A percentile compares a stretch with the other conserved stretches of the same genome.
Conservation (phyloP, 2,329 filamentous ascomycete genomes). For the Aureobasidium sp. region DNA sequence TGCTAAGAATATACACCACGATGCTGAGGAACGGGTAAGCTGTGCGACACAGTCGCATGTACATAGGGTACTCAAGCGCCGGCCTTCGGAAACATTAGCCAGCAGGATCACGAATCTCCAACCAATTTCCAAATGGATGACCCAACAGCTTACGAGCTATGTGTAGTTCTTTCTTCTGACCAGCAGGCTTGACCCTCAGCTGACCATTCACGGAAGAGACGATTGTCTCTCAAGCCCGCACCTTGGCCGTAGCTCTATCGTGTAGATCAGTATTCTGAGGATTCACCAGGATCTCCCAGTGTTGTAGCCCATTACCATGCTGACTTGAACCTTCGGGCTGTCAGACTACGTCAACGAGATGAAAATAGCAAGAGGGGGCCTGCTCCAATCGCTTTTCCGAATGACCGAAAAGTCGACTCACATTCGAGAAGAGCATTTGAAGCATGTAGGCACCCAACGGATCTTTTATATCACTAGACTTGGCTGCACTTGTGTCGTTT, state of each 20-base stretch:
- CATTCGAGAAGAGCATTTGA: neutral
- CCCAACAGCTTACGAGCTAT: neutral
- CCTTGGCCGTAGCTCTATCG: neutral
- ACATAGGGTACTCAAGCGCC: neutral
- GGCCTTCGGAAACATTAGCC: neutral
- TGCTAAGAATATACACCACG: conserved; percentile 4
- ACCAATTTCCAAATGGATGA: neutral
- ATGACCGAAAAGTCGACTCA: neutral
- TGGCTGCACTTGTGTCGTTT: neutral
- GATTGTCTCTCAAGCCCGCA: neutral
- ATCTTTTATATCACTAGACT: neutral
- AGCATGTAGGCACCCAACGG: neutral
- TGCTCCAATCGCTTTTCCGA: neutral
- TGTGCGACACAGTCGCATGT: conserved; percentile 1
- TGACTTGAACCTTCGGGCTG: neutral
- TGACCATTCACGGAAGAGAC: neutral
- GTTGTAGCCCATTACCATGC: neutral
- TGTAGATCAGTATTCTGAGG: neutral
- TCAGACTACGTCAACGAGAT: neutral
- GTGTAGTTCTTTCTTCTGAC: neutral
- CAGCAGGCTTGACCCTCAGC: neutral
- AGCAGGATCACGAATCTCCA: neutral
- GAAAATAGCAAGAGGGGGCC: neutral
- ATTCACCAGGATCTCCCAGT: neutral
- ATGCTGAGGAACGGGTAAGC: neutral